phyloP scores from a whole-genome alignment of 257 asterid species.

The Solanum pennellii region DNA sequence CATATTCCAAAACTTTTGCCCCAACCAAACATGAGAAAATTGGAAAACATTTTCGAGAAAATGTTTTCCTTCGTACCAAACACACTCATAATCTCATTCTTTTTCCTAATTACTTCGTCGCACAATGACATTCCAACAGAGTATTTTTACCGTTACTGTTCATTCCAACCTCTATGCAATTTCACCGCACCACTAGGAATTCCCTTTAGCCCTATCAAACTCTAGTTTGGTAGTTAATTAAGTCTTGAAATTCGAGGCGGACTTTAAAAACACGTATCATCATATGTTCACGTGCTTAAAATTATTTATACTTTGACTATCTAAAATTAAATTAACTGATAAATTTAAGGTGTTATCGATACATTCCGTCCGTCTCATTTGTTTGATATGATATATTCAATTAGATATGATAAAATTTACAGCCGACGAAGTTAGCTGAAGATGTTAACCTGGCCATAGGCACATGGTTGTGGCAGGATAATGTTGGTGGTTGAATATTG shows the following conservation, averaged over 20 bases:
- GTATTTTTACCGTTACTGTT: background rate
- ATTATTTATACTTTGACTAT: no score
- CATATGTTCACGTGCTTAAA: background rate
- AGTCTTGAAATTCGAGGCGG: no score
- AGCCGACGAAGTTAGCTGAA: background rate
- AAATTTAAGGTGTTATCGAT: background rate
- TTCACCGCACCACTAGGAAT: background rate
- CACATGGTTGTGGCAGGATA: constrained; percentile 1
- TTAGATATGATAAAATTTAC: background rate
- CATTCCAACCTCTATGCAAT: background rate
- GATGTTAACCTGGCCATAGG: background rate
- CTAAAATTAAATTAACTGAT: background rate
- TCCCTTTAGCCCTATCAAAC: background rate
- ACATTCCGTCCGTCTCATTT: background rate
- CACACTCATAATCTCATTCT: background rate
- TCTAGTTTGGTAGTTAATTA: background rate
- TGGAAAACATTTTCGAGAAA: no score
- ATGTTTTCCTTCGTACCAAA: no score
- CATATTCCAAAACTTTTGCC: no score
- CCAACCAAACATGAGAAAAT: no score
- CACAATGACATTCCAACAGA: background rate
- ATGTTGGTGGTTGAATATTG: background rate
- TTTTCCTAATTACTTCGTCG: background rate
- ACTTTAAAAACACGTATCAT: background rate
- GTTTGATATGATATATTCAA: background rate